Conservation (phyloP, 805 yeast species). For the Lipomyces starkeyi region DNA sequence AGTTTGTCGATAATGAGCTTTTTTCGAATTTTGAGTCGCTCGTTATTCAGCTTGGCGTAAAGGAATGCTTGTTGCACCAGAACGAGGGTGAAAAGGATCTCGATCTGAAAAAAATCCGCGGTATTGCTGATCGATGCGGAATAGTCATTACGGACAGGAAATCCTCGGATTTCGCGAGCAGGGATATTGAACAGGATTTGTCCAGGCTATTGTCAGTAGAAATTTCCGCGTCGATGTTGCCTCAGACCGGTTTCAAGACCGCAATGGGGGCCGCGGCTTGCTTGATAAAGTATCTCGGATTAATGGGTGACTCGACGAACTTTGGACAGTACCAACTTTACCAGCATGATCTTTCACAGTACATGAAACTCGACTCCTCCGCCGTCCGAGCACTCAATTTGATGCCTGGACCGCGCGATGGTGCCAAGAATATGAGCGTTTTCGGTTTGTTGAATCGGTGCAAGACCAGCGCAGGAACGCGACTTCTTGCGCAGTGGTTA, state of each 20-base stretch:
- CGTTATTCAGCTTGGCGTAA: constrained; percentile 85
- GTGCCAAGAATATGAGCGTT: constrained; percentile 62
- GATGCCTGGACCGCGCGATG: constrained; percentile 65
- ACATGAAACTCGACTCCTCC: constrained; percentile 88
- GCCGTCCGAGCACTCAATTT: constrained; percentile 87
- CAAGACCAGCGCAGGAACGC: constrained; percentile 85
- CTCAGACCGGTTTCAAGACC: constrained; percentile 51
- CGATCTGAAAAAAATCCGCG: constrained; percentile 68
- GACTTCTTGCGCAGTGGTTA: constrained; percentile 90
- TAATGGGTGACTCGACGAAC: constrained; percentile 62
- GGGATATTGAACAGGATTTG: constrained; percentile 79
- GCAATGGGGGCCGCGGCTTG: constrained; percentile 73
- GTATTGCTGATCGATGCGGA: constrained; percentile 78
- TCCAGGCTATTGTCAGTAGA: constrained; percentile 64
- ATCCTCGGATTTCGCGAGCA: constrained; percentile 61
- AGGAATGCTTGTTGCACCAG: constrained; percentile 74
- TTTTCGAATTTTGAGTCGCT: constrained; percentile 86
- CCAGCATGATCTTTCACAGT: constrained; percentile 74
- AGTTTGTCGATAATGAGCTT: constrained; percentile 85
- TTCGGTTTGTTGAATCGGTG: constrained; percentile 88
- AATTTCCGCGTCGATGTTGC: constrained; percentile 39
- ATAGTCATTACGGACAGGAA: constrained; percentile 69
- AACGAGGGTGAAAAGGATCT: constrained; percentile 52
- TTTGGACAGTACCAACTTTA: constrained; percentile 61
- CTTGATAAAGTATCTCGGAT: constrained; percentile 67